Conservation (phyloP, 208 protist genomes). For the Trypanosoma avium region DNA sequence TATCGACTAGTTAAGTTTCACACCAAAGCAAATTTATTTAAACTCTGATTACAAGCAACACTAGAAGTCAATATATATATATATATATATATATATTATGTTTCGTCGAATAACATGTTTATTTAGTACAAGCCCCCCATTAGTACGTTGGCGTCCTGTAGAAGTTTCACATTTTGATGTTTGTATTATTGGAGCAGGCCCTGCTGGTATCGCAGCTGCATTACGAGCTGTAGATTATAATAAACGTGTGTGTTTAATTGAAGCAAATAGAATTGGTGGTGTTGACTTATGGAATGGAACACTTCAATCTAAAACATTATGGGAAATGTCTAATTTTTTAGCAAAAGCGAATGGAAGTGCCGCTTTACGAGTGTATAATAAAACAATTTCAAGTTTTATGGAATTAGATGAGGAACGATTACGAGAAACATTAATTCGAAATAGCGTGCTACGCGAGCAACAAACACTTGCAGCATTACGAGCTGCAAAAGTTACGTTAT, state of each 20-base stretch:
- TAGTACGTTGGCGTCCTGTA: slow-evolving; percentile 26
- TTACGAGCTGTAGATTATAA: slow-evolving; percentile 72
- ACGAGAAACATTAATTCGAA: slow-evolving; percentile 39
- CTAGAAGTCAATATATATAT: no score
- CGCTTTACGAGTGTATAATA: slow-evolving; percentile 53
- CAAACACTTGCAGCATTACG: slow-evolving; percentile 50
- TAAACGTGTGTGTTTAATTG: slow-evolving; percentile 74
- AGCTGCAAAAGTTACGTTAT: slow-evolving; percentile 46
- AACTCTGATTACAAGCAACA: no score
- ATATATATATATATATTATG: no score
- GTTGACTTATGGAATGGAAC: slow-evolving; percentile 79
- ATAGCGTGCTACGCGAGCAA: slow-evolving; percentile 48
- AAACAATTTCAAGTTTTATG: slow-evolving; percentile 36
- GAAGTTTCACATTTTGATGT: slow-evolving; percentile 59
- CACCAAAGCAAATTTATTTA: no score
- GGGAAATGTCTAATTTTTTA: slow-evolving; percentile 66
- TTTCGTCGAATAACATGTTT: no score
- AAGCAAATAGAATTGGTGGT: slow-evolving; percentile 61
- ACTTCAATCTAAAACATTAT: slow-evolving; percentile 82
- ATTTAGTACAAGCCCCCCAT: background rate
- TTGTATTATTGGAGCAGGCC: slow-evolving; percentile 77
- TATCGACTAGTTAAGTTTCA: no score
- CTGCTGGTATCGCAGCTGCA: slow-evolving; percentile 72
- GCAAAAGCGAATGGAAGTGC: slow-evolving; percentile 38
- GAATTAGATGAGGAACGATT: slow-evolving; percentile 58